These are phyloP conservation scores for Trypanosoma scelopori DNA, from an alignment of 208 protist species.

Conservation along the genomic window DNA sequence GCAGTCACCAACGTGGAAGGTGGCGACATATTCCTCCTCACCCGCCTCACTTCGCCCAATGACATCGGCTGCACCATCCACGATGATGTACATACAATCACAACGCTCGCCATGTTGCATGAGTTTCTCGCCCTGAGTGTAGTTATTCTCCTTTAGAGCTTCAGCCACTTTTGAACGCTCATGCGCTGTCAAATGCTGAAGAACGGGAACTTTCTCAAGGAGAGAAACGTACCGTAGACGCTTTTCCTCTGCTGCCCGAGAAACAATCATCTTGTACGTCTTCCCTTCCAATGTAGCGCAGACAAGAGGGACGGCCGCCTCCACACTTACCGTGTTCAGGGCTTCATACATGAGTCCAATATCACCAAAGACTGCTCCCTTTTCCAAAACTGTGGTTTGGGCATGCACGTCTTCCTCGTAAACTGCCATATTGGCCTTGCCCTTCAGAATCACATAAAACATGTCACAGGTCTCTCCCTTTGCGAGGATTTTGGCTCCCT, in stretches of 20 bases:
- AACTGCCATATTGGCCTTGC: constrained; percentile 42
- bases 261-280: constrained; percentile 72
- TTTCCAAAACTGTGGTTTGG: constrained; percentile 25
- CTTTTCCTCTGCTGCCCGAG: constrained; percentile 54
- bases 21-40: constrained; percentile 36
- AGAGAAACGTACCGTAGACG: constrained; percentile 53
- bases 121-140: constrained; percentile 48
- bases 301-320: constrained; percentile 32
- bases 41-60: constrained; percentile 32
- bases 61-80: constrained; percentile 64
- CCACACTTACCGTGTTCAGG: constrained; percentile 34
- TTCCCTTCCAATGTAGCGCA: constrained; percentile 64
- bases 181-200: constrained; percentile 28
- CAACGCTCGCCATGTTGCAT: constrained; percentile 51
- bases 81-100: constrained; percentile 72
- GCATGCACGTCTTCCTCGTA: constrained; percentile 10
- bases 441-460: constrained; percentile 67
- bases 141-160: constrained; percentile 53
- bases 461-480: constrained; percentile 47
- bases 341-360: constrained; percentile 61
- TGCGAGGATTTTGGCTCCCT: constrained; percentile 28
- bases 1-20: constrained; percentile 43
- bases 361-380: constrained; percentile 53
- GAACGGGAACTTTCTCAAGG: constrained; percentile 44
- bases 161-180: constrained; percentile 54